These are phyloP conservation scores for Serendipita sp. DNA, from an alignment of 768 basidiomycete genomes.

Conservation along the genomic window DNA sequence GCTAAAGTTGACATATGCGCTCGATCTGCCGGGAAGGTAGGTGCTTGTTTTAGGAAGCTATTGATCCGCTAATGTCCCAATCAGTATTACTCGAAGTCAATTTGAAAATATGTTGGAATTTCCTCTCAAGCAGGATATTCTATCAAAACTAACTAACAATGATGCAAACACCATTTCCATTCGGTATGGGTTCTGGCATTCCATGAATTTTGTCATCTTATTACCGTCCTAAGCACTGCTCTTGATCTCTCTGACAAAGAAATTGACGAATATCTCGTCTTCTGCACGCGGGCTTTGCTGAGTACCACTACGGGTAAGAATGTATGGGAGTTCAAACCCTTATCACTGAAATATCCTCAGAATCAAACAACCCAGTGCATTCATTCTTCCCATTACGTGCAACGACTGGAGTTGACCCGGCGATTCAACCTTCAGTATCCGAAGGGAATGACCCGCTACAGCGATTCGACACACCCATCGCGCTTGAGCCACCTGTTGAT, in stretches of 20 bases:
- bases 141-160: too few relatives aligned
- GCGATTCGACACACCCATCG: too few relatives aligned
- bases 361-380: too few relatives aligned
- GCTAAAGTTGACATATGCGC: constrained; percentile 72
- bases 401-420: too few relatives aligned
- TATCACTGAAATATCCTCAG: neutral
- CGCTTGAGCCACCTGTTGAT: too few relatives aligned
- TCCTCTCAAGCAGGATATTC: too few relatives aligned
- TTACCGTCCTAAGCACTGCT: constrained; percentile 28
- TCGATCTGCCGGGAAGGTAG: constrained; percentile 37
- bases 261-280: constrained; percentile 49
- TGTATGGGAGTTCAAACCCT: constrained; percentile 7
- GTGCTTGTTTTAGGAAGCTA: constrained; percentile 27
- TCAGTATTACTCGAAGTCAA: neutral
- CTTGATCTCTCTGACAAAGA: constrained; percentile 34
- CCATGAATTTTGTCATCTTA: neutral
- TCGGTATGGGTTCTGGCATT: too few relatives aligned
- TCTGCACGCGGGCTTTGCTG: constrained; percentile 41
- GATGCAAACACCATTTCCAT: too few relatives aligned
- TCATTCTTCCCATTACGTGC: too few relatives aligned
- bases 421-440: too few relatives aligned
- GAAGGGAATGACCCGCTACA: too few relatives aligned
- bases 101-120: too few relatives aligned
- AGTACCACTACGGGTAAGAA: constrained; percentile 16
- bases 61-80: neutral